Conservation (phyloP, 1,284 basidiomycete genomes). For the Ganoderma lucidum region DNA sequence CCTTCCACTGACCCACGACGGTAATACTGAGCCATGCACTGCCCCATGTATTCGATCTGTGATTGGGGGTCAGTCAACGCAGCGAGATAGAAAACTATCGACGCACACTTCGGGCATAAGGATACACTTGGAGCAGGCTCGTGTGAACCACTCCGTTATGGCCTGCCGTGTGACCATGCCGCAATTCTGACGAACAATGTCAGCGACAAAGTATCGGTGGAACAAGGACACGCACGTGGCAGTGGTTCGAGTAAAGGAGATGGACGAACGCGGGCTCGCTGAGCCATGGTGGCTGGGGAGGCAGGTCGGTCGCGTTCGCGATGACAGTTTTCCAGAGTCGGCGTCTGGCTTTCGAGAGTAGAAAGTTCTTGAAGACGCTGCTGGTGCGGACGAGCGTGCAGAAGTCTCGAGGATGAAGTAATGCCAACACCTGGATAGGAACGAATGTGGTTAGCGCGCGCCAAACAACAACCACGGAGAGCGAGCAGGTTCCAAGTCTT, state of each 20-base stretch:
- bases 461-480: too few species aligned
- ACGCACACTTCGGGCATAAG: neutral
- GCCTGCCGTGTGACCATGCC: neutral
- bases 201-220: too few species aligned
- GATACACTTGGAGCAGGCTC: neutral
- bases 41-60: neutral
- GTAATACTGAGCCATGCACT: neutral
- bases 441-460: too few species aligned
- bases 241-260: neutral
- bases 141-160: too few species aligned
- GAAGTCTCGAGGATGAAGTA: too few species aligned
- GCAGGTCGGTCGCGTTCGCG: neutral
- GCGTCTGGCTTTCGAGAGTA: too few species aligned
- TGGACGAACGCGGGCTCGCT: neutral
- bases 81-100: neutral
- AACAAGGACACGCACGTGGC: neutral
- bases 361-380: too few species aligned
- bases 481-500: neutral
- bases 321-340: too few species aligned
- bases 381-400: too few species aligned
- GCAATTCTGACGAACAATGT: neutral
- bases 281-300: neutral
- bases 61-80: neutral
- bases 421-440: too few species aligned
- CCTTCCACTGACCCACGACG: neutral